Conservation (phyloP, 1,139 yeast species). For the Pichia kudriavzevii region DNA sequence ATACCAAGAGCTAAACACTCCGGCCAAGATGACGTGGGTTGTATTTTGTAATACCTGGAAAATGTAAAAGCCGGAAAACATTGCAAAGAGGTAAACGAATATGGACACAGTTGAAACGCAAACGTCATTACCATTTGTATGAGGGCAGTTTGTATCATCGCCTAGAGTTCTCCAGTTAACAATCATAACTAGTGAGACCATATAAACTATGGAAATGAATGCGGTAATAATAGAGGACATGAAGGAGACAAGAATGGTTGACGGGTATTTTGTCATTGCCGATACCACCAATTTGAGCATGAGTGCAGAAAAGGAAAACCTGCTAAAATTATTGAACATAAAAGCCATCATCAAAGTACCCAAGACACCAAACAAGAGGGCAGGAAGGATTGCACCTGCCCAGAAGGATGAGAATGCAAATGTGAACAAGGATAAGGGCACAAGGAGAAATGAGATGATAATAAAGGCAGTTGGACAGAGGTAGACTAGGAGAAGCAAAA, state of each 20-base stretch:
- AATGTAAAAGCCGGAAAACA: slow-evolving; percentile 83
- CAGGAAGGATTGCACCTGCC: slow-evolving; percentile 17
- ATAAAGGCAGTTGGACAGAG: slow-evolving; percentile 23
- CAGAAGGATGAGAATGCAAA: slow-evolving; percentile 17
- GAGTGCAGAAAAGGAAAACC: slow-evolving; percentile 52
- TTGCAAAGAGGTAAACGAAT: slow-evolving; percentile 60
- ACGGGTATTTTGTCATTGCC: slow-evolving; percentile 70
- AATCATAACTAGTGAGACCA: slow-evolving; percentile 62
- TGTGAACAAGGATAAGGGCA: slow-evolving; percentile 23
- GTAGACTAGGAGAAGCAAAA: slow-evolving; percentile 20
- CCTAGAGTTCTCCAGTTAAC: slow-evolving; percentile 52
- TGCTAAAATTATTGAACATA: slow-evolving; percentile 20
- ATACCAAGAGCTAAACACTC: slow-evolving; percentile 90
- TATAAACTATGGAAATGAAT: slow-evolving; percentile 59
- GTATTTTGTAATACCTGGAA: slow-evolving; percentile 79
- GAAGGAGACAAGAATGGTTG: slow-evolving; percentile 57
- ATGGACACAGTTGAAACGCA: slow-evolving; percentile 54
- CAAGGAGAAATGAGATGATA: slow-evolving; percentile 21
- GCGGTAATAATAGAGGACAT: slow-evolving; percentile 61
- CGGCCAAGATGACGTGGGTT: slow-evolving; percentile 76
- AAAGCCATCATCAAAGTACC: slow-evolving; percentile 19
- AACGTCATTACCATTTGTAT: slow-evolving; percentile 43
- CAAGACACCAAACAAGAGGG: slow-evolving; percentile 13
- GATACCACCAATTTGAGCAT: slow-evolving; percentile 68
- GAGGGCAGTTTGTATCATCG: slow-evolving; percentile 36